Evolutionary conservation across 2,329 filamentous ascomycete genomes (phyloP), one percentile per base, ranked within the genome.

Genomic region (Sclerotinia sclerotiorum): DNA sequence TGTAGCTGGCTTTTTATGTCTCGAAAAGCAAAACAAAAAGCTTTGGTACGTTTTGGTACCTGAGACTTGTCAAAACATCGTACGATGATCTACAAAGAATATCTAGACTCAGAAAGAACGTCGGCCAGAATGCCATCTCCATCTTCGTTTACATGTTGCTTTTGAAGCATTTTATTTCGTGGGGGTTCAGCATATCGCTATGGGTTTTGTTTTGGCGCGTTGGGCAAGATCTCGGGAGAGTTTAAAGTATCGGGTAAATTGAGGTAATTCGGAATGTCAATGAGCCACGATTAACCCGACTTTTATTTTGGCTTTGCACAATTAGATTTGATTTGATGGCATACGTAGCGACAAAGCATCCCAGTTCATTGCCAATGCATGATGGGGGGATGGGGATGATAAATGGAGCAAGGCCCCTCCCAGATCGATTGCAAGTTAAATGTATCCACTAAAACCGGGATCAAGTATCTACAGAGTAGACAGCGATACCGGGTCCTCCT

Each of bases 81-180:
- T 67, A 52, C 55, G 65, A 67, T 67, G 44, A 61, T 61, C 46
- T 51, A 13, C 55, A 11, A n/a, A 58, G 52, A 32, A 29, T 35
- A 35, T 58, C 63, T 48, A 46, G 51, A 65, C 39, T 57, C 11
- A 35, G 19, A 57, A 65, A 19, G 60, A 51, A 42, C 32, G 17
- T 51, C 13, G 19, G 44, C 10, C 44, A 29, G 39, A 64, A 3
- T 32, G n/a, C 11, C 32, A 24, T 64, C 21, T 49, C 19, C 6
- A 39, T 54, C 51, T 58, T 58, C 27, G n/a, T 51, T 48, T 35
- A 57, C 32, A 46, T 44, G 39, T 55, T 17, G 24, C 5, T 39
- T 54, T 54, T 55, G 10, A 21, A 8, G 49, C 29, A 17, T 42
- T 42, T 17, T 46, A 17, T 21, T 21, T 29, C 35, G 58, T 48